Conservation (phyloP, 768 basidiomycete species). For the Auricularia sp. region DNA sequence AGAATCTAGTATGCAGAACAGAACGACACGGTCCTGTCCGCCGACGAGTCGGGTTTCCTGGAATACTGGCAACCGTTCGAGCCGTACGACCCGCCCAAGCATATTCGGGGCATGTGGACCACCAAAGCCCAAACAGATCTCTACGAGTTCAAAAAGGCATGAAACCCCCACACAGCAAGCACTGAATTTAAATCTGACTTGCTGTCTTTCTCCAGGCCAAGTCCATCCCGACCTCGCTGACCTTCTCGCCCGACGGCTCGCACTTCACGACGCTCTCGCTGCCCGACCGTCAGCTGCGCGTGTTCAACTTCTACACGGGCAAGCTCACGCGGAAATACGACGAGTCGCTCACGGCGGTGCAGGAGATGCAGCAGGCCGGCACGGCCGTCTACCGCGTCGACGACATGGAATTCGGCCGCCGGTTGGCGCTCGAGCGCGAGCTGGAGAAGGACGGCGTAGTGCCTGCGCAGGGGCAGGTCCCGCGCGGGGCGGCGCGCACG, state of each 20-base stretch:
- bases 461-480: constrained; percentile 39
- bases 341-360: constrained; percentile 83
- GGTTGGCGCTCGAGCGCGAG: constrained; percentile 88
- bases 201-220: constrained; percentile 49
- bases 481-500: constrained; percentile 49
- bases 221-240: constrained; percentile 84
- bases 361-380: constrained; percentile 98
- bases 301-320: constrained; percentile 85
- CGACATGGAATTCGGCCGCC: constrained; percentile 98
- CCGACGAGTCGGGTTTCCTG: constrained; percentile 88
- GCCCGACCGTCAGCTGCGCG: constrained; percentile 86
- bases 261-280: constrained; percentile 91
- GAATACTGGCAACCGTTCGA: constrained; percentile 94
- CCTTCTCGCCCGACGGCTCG: constrained; percentile 79
- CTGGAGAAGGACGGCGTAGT: constrained; percentile 41
- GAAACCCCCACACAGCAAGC: constrained; percentile 5
- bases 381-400: constrained; percentile 87
- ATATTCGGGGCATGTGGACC: constrained; percentile 72
- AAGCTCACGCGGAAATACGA: constrained; percentile 91
- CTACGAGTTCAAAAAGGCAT: constrained; percentile 96
- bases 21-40: constrained; percentile 86
- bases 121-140: constrained; percentile 88
- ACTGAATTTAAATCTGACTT: not conserved
- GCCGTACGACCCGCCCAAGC: constrained; percentile 76
- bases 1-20: constrained; percentile 70